Percentiles rank a stretch among this genome's conserved stretches.
Evolutionary conservation across 2,329 filamentous ascomycete genomes (phyloP).

Genomic region (Diaporthe citriasiana): DNA sequence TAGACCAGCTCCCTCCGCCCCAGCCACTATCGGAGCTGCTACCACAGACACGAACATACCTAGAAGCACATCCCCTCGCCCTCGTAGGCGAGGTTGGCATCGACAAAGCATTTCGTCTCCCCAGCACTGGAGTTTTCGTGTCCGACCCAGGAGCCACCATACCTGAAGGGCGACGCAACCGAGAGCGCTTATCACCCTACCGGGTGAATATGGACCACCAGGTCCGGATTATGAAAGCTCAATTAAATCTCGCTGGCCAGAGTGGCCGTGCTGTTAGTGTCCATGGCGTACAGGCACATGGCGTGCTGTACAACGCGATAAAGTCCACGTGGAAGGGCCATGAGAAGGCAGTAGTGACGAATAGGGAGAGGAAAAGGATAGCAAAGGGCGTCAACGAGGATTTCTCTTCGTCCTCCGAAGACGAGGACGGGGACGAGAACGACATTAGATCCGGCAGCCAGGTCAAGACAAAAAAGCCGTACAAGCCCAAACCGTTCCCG

Average conservation of each 20-base stretch:
- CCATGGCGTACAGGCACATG: constrained; percentile 84
- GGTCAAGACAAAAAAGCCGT: constrained; percentile 31
- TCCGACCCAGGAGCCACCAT: constrained; percentile 58
- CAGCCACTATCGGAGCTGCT: constrained; percentile 71
- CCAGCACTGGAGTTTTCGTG: constrained; percentile 63
- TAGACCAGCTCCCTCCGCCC: constrained; percentile 70
- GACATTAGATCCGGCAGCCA: neutral
- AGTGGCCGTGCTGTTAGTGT: constrained; percentile 75
- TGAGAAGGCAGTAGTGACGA: constrained; percentile 73
- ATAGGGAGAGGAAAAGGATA: constrained; percentile 67
- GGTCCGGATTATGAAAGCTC: constrained; percentile 73
- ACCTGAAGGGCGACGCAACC: constrained; percentile 80
- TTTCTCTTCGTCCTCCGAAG: constrained; percentile 52
- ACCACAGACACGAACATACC: constrained; percentile 65
- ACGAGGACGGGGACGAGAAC: constrained; percentile 43
- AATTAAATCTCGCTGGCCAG: constrained; percentile 79
- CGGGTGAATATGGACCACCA: constrained; percentile 79
- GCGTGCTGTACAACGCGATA: constrained; percentile 76
- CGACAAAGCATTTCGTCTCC: constrained; percentile 83
- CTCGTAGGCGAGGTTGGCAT: constrained; percentile 84
- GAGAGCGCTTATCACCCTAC: constrained; percentile 76
- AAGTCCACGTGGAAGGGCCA: constrained; percentile 78
- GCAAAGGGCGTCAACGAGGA: constrained; percentile 62
- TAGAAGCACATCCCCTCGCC: constrained; percentile 72
- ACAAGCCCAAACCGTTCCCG: constrained; percentile 75